Evolutionary conservation across 257 asterid species (phyloP).

Genomic region (Pogostemon cablin): DNA sequence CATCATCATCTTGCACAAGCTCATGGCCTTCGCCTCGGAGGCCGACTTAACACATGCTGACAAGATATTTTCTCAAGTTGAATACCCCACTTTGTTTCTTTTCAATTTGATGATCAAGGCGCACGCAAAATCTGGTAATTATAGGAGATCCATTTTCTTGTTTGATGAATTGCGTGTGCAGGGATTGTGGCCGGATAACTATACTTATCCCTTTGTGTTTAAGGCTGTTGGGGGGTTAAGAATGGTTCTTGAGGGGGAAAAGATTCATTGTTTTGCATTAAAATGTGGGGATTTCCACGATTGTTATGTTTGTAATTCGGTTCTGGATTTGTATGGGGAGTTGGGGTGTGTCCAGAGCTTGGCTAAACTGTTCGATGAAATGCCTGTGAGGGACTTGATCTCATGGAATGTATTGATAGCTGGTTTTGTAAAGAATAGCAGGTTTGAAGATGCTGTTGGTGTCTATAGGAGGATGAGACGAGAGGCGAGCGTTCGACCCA

Average conservation of each 20-base stretch:
- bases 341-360: conserved; percentile 48
- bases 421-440: conserved; percentile 58
- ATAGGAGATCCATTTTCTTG: conserved; percentile 51
- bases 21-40: conserved; percentile 57
- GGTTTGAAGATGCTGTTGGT: conserved; percentile 60
- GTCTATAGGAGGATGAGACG: conserved; percentile 59
- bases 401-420: conserved; percentile 77
- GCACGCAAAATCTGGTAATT: conserved; percentile 48
- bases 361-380: conserved; percentile 70
- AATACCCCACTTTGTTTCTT: conserved; percentile 57
- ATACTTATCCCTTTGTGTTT: conserved; percentile 79
- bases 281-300: conserved; percentile 66
- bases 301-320: conserved; percentile 67
- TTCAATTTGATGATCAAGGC: conserved; percentile 80
- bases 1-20: conserved; percentile 69
- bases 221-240: conserved; percentile 68
- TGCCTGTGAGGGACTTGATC: conserved; percentile 60
- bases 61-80: conserved; percentile 50
- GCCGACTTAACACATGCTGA: conserved; percentile 56
- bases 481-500: conserved; percentile 50
- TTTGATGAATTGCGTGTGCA: conserved; percentile 64
- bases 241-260: conserved; percentile 55
- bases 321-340: conserved; percentile 69
- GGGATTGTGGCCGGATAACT: conserved; percentile 75
- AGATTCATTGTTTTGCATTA: conserved; percentile 76